Conservation (phyloP, 352 stramenopile species). For the Globisporangium echinulatum region DNA sequence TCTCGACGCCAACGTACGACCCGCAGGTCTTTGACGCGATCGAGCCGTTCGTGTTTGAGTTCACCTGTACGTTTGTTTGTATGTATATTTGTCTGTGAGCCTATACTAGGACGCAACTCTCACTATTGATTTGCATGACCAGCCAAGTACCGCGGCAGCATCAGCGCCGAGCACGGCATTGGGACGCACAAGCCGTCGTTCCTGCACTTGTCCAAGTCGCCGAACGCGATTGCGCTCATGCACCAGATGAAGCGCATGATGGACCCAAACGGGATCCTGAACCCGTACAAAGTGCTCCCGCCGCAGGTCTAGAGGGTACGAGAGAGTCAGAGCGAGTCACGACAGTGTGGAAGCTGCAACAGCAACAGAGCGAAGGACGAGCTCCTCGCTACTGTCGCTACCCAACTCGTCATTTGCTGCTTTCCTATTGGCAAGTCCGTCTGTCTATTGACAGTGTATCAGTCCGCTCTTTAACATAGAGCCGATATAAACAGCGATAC, state of each 20-base stretch:
- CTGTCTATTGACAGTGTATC: too few species aligned
- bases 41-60: constrained; percentile 80
- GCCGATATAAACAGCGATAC: too few species aligned
- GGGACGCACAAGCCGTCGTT: constrained; percentile 92
- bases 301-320: too few species aligned
- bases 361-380: too few species aligned
- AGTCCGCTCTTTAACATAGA: too few species aligned
- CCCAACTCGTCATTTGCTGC: too few species aligned
- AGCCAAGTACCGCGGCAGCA: constrained; percentile 87
- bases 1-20: constrained; percentile 74
- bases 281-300: constrained; percentile 93
- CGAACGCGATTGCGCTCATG: constrained; percentile 88
- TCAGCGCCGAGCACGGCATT: constrained; percentile 97
- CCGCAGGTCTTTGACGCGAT: constrained; percentile 54
- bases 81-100: background rate
- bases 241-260: constrained; percentile 90
- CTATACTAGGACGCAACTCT: background rate
- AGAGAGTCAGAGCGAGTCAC: background rate
- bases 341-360: too few species aligned
- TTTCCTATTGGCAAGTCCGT: too few species aligned
- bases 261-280: constrained; percentile 95
- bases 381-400: too few species aligned
- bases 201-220: constrained; percentile 82
- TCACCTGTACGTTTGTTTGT: constrained; percentile 43
- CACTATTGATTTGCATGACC: background rate